These are phyloP conservation scores for Leccinum rimulosum DNA, from an alignment of 768 basidiomycete species.

Conservation along the genomic window DNA sequence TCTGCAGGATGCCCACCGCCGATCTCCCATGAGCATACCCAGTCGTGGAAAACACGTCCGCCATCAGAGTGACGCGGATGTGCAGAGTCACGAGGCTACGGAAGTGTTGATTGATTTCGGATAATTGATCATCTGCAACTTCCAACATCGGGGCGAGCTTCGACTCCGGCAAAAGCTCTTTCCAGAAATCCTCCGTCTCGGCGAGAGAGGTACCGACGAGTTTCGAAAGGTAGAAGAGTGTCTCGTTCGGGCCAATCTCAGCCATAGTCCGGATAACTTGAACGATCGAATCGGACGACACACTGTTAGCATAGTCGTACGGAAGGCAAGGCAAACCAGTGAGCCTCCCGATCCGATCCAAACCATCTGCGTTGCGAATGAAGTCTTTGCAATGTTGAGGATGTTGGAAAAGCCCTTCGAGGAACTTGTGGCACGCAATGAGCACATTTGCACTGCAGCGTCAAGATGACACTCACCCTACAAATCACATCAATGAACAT, in stretches of 20 bases:
- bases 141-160: conserved; percentile 68
- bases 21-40: conserved; percentile 80
- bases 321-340: conserved; percentile 85
- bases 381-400: conserved; percentile 89
- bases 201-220: conserved; percentile 69
- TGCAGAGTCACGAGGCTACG: conserved; percentile 71
- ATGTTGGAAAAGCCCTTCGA: conserved; percentile 94
- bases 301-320: conserved; percentile 82
- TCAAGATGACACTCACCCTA: conserved; percentile 48
- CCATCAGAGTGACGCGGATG: conserved; percentile 77
- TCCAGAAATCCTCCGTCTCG: conserved; percentile 74
- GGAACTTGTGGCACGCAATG: conserved; percentile 52
- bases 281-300: conserved; percentile 83
- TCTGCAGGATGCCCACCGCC: conserved; percentile 71
- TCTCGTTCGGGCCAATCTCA: conserved; percentile 78
- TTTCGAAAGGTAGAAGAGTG: conserved; percentile 64
- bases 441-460: not conserved
- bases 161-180: conserved; percentile 47
- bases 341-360: conserved; percentile 71
- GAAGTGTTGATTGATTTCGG: conserved; percentile 61
- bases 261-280: conserved; percentile 87
- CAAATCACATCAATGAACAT: conserved; percentile 78
- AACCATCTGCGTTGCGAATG: conserved; percentile 67
- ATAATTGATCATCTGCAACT: conserved; percentile 43
- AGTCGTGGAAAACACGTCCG: conserved; percentile 83